phyloP scores from a whole-genome alignment of 768 basidiomycete species.

The Trametes gibbosa region DNA sequence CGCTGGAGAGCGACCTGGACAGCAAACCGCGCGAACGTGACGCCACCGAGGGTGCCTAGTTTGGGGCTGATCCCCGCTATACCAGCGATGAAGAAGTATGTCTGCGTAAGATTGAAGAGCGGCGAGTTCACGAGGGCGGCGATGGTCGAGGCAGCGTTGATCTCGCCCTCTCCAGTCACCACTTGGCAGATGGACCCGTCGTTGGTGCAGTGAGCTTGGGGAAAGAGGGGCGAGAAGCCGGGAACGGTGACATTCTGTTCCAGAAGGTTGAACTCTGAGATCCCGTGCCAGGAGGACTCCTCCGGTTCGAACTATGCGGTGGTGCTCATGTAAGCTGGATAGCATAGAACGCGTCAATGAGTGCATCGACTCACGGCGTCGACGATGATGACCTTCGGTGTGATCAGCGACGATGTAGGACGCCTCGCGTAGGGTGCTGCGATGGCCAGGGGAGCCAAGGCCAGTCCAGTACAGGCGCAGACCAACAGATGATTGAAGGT shows the following conservation, averaged over 20 bases:
- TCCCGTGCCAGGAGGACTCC: conserved; percentile 20
- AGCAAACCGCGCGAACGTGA: conserved; percentile 37
- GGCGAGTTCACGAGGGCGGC: conserved; percentile 33
- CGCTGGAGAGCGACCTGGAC: conserved; percentile 39
- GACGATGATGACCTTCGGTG: conserved; percentile 6
- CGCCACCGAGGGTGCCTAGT: conserved; percentile 36
- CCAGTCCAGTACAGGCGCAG: too few species aligned
- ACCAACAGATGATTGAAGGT: too few species aligned
- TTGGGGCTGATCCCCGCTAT: conserved; percentile 41
- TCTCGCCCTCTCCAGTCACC: conserved; percentile 39
- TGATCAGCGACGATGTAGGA: not conserved
- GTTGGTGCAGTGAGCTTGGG: conserved; percentile 35
- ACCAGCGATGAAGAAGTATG: conserved; percentile 43
- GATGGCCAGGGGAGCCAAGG: too few species aligned
- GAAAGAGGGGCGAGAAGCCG: conserved; percentile 39
- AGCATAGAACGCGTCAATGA: not conserved
- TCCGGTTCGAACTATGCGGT: conserved; percentile 14
- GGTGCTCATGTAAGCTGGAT: not conserved
- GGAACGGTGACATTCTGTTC: conserved; percentile 36
- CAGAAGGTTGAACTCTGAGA: conserved; percentile 31
- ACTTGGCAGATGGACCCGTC: conserved; percentile 36
- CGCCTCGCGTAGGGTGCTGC: too few species aligned
- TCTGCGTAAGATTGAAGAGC: conserved; percentile 36
- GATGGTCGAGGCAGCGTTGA: conserved; percentile 39
- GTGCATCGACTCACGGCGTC: not conserved